phyloP scores from a whole-genome alignment of 257 asterid species.

The Gentiana straminea region DNA sequence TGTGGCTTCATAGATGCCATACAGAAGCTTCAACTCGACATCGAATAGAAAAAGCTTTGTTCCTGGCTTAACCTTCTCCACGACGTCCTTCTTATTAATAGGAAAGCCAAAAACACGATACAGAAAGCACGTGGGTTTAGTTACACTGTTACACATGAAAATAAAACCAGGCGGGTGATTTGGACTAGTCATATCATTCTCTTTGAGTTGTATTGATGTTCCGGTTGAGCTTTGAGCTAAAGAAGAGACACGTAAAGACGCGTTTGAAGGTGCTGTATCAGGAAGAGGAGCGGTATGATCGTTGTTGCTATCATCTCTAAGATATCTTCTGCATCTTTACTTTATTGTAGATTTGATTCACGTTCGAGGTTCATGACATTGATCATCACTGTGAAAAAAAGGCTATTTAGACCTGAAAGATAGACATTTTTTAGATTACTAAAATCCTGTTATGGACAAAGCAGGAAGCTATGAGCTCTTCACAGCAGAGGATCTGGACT shows the following conservation, averaged over 20 bases:
- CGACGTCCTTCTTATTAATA: constrained; percentile 24
- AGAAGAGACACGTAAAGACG: constrained; percentile 10
- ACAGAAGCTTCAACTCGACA: constrained; percentile 44
- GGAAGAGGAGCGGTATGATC: constrained; percentile 15
- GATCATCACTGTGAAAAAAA: too few species aligned
- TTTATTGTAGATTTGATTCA: too few species aligned
- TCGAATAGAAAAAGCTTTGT: constrained; percentile 68
- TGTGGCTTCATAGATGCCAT: constrained; percentile 67
- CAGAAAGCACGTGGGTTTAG: constrained; percentile 52
- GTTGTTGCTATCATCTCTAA: too few species aligned
- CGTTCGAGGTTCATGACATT: too few species aligned
- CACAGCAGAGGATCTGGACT: too few species aligned
- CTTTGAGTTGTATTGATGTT: constrained; percentile 14
- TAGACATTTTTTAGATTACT: too few species aligned
- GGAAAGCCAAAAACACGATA: constrained; percentile 81
- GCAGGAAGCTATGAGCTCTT: too few species aligned
- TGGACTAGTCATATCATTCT: constrained; percentile 14
- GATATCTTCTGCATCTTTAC: too few species aligned
- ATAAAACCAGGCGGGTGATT: constrained; percentile 46
- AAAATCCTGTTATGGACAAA: too few species aligned
- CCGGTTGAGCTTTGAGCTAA: constrained; percentile 5
- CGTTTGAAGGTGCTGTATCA: constrained; percentile 4
- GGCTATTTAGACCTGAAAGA: too few species aligned
- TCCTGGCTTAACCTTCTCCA: constrained; percentile 55
- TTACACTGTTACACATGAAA: constrained; percentile 50